These are phyloP conservation scores for Venturia oleaginea DNA, from an alignment of 2,329 filamentous ascomycete species.

Conservation along the genomic window DNA sequence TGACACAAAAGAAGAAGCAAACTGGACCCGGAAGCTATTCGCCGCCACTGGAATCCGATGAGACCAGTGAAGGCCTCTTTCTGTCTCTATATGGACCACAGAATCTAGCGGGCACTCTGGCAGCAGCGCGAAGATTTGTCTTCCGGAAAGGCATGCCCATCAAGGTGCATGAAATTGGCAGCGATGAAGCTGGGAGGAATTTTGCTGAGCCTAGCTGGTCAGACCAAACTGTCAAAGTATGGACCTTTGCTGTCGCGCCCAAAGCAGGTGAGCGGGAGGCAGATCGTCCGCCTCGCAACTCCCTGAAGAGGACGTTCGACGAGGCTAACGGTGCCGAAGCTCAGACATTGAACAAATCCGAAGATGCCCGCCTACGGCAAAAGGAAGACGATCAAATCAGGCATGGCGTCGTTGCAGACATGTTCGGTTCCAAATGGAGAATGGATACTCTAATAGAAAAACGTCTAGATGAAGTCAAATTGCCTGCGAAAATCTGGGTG, in stretches of 20 bases:
- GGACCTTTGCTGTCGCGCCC: constrained; percentile 60
- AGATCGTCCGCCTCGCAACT: not conserved
- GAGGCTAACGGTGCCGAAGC: not conserved
- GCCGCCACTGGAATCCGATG: not conserved
- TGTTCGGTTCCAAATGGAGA: constrained; percentile 72
- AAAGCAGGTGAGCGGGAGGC: not conserved
- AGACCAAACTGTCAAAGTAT: constrained; percentile 72
- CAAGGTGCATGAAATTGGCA: constrained; percentile 55
- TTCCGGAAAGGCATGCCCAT: constrained; percentile 76
- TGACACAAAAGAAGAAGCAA: not conserved
- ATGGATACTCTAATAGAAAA: constrained; percentile 61
- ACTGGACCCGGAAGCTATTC: not conserved
- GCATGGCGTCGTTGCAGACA: constrained; percentile 57
- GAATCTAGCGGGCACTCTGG: constrained; percentile 72
- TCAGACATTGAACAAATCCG: not conserved
- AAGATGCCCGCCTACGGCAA: not conserved
- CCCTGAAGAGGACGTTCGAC: not conserved
- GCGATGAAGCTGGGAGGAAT: constrained; percentile 22
- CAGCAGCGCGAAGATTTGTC: constrained; percentile 75
- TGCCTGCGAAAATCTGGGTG: constrained; percentile 63
- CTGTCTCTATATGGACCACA: constrained; percentile 56
- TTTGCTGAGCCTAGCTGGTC: constrained; percentile 55
- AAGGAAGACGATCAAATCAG: constrained; percentile 39
- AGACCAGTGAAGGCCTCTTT: not conserved
- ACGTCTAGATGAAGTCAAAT: constrained; percentile 54